Base-by-base conservation (phyloP, 208 protist species). In the Leishmania guyanensis region DNA sequence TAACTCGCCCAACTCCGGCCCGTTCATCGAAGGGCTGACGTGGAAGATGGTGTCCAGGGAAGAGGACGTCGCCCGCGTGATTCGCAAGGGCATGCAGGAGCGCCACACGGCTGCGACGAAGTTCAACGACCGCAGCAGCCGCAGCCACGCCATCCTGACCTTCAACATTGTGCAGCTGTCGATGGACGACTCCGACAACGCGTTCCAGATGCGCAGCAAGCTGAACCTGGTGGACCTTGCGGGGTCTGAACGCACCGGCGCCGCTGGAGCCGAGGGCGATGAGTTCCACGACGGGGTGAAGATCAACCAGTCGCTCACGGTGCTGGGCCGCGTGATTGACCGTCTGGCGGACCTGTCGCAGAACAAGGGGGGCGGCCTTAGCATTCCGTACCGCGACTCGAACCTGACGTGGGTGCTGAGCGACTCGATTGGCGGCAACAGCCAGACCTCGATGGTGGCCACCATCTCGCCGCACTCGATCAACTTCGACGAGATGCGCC, bases 381-480 rank as follows among this genome's bases (percentile, higher is more conserved):
- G 26, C 46, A 16, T 73, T 20, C 68, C 68, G 22, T 97, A 97
- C 77, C 90, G 94, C 51, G 94, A 97, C 48, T 96, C 94, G 5
- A 93, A 90, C 77, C 89, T 98, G 39, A 98, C 96, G 9, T 94
- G 91, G 89, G 77, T 98, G 73, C 75, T 98, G 76, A 97, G 90
- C 86, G 96, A 98, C 78, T 95, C 90, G 50, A 84, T 98, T 36
- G 95, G 95, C 81, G 96, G 96, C n/a, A 96, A 96, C 80, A 94
- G 90, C 56, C 97, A 98, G 78, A 99, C 98, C 6, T 92, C 94
- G 56, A 99, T 99, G 97, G 90, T 99, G 22, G 98, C 98, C 50
- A 98, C 96, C 39, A 88, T 99, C 51, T 96, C 91, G 20, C 98
- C 98, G 1, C 90, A 96, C 79, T 72, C 81, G 36, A 84, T 93